Percentiles rank a stretch among this genome's conserved stretches.
Conservation (phyloP, 2,329 filamentous ascomycete species). For the Chaetomium sp. region DNA sequence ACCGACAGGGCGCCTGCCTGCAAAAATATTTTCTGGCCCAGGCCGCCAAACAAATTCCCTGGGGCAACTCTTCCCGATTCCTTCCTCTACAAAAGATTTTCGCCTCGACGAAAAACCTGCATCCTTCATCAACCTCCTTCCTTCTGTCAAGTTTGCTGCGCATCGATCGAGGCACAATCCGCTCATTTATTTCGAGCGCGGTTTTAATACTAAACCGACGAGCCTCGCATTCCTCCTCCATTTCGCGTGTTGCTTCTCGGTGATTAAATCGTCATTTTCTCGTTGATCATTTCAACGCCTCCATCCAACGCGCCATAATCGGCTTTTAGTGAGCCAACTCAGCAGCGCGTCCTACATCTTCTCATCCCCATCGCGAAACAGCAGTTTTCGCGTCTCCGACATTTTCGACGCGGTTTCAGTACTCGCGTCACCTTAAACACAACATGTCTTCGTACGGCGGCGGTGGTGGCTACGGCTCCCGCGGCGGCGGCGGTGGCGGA, state of each 20-base stretch:
- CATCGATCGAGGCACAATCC: slow-evolving; percentile 33
- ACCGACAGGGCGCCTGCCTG: slow-evolving; percentile 24
- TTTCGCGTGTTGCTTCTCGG: slow-evolving; percentile 16
- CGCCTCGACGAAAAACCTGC: slow-evolving; percentile 27
- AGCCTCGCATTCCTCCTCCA: slow-evolving; percentile 17
- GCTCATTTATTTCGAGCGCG: slow-evolving; percentile 30
- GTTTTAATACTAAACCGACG: slow-evolving; percentile 9
- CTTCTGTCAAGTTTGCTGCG: slow-evolving; percentile 23
- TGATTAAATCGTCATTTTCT: not conserved
- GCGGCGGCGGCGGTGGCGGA: slow-evolving; percentile 49
- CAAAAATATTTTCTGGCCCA: slow-evolving; percentile 33
- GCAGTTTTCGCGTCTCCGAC: not conserved
- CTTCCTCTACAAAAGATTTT: slow-evolving; percentile 28
- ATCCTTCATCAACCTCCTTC: slow-evolving; percentile 27
- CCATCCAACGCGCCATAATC: slow-evolving; percentile 12
- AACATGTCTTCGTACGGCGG: slow-evolving; percentile 36
- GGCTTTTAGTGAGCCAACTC: slow-evolving; percentile 8
- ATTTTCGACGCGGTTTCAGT: slow-evolving; percentile 6
- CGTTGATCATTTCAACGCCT: not conserved
- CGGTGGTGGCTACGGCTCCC: slow-evolving; percentile 43
- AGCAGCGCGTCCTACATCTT: not conserved
- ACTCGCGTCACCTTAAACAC: slow-evolving; percentile 18
- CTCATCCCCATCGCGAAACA: slow-evolving; percentile 2
- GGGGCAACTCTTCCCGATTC: slow-evolving; percentile 29
- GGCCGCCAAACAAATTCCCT: slow-evolving; percentile 27